Conservation (phyloP, 768 basidiomycete species). For the Kwoniella botswanensis region DNA sequence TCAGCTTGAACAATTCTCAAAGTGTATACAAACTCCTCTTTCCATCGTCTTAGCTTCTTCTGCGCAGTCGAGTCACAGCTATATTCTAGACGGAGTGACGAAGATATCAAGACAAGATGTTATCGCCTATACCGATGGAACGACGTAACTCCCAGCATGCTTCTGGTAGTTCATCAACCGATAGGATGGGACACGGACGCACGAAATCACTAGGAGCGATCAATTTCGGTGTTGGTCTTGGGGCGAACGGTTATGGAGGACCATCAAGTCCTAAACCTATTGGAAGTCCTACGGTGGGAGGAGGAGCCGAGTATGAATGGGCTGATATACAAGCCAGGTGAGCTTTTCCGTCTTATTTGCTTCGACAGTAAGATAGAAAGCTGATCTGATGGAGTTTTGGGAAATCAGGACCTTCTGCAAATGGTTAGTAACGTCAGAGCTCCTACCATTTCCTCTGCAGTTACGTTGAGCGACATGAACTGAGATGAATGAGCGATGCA, state of each 20-base stretch:
- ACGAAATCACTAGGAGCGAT: constrained; percentile 20
- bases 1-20: not conserved
- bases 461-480: too few relatives aligned
- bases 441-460: too few relatives aligned
- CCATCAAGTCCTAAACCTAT: constrained; percentile 6
- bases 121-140: constrained; percentile 27
- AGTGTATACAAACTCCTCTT: too few relatives aligned
- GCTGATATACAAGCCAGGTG: constrained; percentile 35
- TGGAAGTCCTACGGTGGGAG: constrained; percentile 1
- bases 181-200: constrained; percentile 26
- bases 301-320: constrained; percentile 22
- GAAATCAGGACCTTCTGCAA: constrained; percentile 51
- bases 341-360: not conserved
- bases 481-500: not conserved
- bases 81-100: too few relatives aligned
- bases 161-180: constrained; percentile 5
- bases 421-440: constrained; percentile 39
- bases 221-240: constrained; percentile 9
- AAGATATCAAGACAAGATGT: not conserved
- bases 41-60: too few relatives aligned
- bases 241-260: not conserved
- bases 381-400: constrained; percentile 4
- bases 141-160: constrained; percentile 21
- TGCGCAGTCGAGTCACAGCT: too few relatives aligned
- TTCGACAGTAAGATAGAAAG: not conserved